Conservation (phyloP, 805 yeast genomes). For the Nematodospora valgi region DNA sequence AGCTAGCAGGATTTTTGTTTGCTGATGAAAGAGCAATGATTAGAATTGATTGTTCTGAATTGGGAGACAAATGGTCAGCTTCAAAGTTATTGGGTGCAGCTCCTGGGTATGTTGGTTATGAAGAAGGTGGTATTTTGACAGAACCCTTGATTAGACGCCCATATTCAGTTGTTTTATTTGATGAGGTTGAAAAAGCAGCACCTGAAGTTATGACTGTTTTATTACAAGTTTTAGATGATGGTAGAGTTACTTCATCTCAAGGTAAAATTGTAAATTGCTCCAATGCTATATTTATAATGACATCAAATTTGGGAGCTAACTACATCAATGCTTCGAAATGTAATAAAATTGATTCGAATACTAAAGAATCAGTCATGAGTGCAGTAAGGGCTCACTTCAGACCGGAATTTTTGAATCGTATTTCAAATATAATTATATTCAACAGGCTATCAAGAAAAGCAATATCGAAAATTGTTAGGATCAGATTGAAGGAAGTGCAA, state of each 20-base stretch:
- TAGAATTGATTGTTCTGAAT: slow-evolving; percentile 95
- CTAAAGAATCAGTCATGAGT: slow-evolving; percentile 77
- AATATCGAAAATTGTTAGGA: slow-evolving; percentile 84
- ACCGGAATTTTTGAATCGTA: slow-evolving; percentile 96
- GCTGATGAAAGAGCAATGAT: slow-evolving; percentile 96
- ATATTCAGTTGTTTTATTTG: slow-evolving; percentile 92
- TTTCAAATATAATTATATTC: slow-evolving; percentile 88
- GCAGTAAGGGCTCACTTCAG: slow-evolving; percentile 87
- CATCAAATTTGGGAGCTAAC: slow-evolving; percentile 95
- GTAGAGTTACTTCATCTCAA: slow-evolving; percentile 89
- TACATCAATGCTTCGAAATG: slow-evolving; percentile 67
- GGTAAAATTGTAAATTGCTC: slow-evolving; percentile 94
- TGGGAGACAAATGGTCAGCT: slow-evolving; percentile 92
- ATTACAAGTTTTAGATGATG: slow-evolving; percentile 92
- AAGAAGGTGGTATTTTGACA: slow-evolving; percentile 95
- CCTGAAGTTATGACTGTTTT: slow-evolving; percentile 94
- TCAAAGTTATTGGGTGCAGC: slow-evolving; percentile 96
- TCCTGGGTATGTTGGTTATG: slow-evolving; percentile 93
- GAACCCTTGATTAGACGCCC: slow-evolving; percentile 90
- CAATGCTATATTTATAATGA: slow-evolving; percentile 90
- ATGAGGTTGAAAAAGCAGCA: slow-evolving; percentile 98
- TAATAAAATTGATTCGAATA: slow-evolving; percentile 60
- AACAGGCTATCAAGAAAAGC: slow-evolving; percentile 90
- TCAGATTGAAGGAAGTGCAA: slow-evolving; percentile 82
- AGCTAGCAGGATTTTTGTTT: slow-evolving; percentile 91